phyloP scores from a whole-genome alignment of 768 basidiomycete genomes.

The Hirschioporus abietinus region DNA sequence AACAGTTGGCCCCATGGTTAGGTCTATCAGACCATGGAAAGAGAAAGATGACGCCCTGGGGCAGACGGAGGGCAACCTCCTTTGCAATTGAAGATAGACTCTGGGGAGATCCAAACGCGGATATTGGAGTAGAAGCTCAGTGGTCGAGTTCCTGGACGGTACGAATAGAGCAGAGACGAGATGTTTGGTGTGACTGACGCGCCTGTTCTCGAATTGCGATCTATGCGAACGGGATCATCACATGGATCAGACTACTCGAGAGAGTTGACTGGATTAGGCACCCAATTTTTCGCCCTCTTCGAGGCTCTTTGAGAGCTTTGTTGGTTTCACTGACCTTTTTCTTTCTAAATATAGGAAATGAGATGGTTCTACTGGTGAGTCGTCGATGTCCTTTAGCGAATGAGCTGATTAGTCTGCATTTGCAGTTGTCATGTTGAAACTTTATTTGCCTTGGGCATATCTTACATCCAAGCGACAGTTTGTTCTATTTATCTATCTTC shows the following conservation, averaged over 20 bases:
- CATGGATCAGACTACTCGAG: neutral
- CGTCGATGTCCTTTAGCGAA: neutral
- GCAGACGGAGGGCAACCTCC: neutral
- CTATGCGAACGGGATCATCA: neutral
- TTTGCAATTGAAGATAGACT: neutral
- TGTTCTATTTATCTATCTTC: neutral
- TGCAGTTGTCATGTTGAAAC: too few relatives aligned
- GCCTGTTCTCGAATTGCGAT: neutral
- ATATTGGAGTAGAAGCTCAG: neutral
- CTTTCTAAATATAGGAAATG: neutral
- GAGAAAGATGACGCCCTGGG: slow-evolving; percentile 1
- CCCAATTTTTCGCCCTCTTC: neutral
- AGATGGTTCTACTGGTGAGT: neutral
- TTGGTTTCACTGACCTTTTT: neutral
- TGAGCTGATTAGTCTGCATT: too few relatives aligned
- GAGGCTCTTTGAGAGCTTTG: neutral
- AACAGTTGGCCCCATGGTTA: slow-evolving; percentile 1
- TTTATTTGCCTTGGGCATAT: too few relatives aligned
- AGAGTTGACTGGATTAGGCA: neutral
- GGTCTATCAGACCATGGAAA: neutral
- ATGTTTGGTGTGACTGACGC: slow-evolving; percentile 1
- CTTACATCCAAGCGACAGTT: neutral
- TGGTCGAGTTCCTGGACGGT: neutral
- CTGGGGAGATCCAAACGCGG: neutral
- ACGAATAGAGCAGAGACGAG: neutral